Base-by-base conservation (phyloP, 2,329 filamentous ascomycete genomes). In the Arthrobotrys entomopaga region DNA sequence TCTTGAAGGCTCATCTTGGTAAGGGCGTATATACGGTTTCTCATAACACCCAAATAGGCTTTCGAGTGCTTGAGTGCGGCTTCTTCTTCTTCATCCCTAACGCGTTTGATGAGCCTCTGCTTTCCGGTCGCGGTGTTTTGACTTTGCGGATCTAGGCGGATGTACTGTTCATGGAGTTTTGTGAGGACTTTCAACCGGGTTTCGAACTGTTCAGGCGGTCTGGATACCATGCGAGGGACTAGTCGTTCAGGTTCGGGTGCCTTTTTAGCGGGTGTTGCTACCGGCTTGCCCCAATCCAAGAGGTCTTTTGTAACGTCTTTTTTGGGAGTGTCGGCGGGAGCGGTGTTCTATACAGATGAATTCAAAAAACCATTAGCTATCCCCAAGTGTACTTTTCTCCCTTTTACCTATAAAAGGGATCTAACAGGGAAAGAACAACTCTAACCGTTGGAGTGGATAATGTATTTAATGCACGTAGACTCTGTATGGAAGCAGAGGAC, bases 11-110 rank as follows among this genome's bases (percentile, higher is more conserved):
- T 84, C 90, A 96, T 93, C 75, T 90, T 90, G 79, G 90, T 92
- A 79, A 93, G 88, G 49, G 85, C 85, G 78, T 90, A 86, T 70
- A 98, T 90, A 38, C 88, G 88, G 77, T 92, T 91, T 80, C 93
- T 96, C 80, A 98, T 88, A 24, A 93, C 84, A 78, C 96, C 97
- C 6, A 86, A 84, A 79, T 99, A 99, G 26, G 98, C 87, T 0
- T 86, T 82, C 0, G 86, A 82, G 72, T 89, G 89, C 15, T 89
- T 87, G 11, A 84, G 84, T 0, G 93, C 93, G 6, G 88, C 83
- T 40, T 87, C 87, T 80, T 96, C 89, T 82, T 99, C 96, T 73
- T 93, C 88, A 77, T 94, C 90, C 0, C 94, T 83, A 0, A 88
- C 87, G 74, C 87, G 84, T 77, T 86, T 87, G 75, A 93, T 90